These are phyloP conservation scores for Aspergillus cejpii DNA, from an alignment of 2,329 filamentous ascomycete species.

Conservation along the genomic window DNA sequence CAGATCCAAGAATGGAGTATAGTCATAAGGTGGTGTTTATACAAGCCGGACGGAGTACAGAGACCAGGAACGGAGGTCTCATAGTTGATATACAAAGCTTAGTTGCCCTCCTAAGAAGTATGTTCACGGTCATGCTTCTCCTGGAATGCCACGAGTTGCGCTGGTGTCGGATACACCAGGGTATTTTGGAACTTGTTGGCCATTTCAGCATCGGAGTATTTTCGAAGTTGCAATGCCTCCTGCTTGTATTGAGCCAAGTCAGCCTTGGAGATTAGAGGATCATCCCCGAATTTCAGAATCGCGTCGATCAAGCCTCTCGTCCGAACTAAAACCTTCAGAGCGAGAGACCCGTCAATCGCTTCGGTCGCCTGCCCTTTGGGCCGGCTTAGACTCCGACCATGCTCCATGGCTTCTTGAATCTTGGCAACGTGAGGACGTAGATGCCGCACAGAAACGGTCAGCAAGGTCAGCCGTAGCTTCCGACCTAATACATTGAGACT, in stretches of 20 bases:
- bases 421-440: slow-evolving; percentile 26
- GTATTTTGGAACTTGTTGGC: slow-evolving; percentile 10
- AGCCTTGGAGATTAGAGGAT: slow-evolving; percentile 19
- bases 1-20: background rate
- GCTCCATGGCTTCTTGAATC: slow-evolving; percentile 26
- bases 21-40: background rate
- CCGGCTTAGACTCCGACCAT: slow-evolving; percentile 9
- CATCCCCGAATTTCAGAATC: slow-evolving; percentile 23
- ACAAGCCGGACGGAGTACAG: background rate
- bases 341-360: slow-evolving; percentile 20
- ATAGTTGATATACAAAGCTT: background rate
- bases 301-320: slow-evolving; percentile 34
- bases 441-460: slow-evolving; percentile 16
- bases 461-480: slow-evolving; percentile 23
- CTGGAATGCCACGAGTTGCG: slow-evolving; percentile 19
- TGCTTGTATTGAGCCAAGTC: slow-evolving; percentile 19
- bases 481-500: slow-evolving; percentile 22
- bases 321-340: slow-evolving; percentile 21
- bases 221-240: slow-evolving; percentile 25
- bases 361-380: slow-evolving; percentile 14
- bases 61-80: too few species aligned
- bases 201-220: slow-evolving; percentile 25
- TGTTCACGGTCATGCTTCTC: slow-evolving; percentile 4
- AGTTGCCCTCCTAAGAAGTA: background rate
- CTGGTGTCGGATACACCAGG: slow-evolving; percentile 19